These are phyloP conservation scores for Clitopilus passeckerianus DNA, from an alignment of 768 basidiomycete genomes.

Conservation along the genomic window DNA sequence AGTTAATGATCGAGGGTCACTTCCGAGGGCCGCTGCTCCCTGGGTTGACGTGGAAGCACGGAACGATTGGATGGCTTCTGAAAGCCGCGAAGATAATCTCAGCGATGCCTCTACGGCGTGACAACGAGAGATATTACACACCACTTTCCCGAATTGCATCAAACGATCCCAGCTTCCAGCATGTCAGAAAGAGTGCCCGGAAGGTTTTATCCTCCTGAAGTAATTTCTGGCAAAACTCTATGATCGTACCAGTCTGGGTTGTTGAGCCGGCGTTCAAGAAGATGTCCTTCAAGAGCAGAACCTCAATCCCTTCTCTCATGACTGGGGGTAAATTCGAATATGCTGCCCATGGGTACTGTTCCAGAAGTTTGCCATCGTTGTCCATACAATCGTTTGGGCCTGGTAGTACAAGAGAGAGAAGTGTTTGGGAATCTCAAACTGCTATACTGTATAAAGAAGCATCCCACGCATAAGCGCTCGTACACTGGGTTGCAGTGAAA, in stretches of 20 bases:
- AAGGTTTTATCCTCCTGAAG: not conserved
- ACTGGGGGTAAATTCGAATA: not conserved
- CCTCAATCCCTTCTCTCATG: not conserved
- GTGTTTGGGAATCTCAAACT: no score
- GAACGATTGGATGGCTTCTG: no score
- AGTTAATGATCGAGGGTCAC: no score
- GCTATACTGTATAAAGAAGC: no score
- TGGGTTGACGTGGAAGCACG: no score
- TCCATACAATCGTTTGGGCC: no score
- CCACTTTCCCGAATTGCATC: not conserved
- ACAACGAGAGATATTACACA: not conserved
- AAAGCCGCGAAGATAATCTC: no score
- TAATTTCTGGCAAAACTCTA: not conserved
- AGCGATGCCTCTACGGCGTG: no score
- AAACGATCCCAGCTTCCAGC: not conserved
- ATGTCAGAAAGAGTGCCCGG: not conserved
- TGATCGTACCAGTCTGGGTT: not conserved
- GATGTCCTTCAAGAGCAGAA: not conserved
- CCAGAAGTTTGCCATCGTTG: not conserved
- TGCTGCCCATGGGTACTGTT: not conserved
- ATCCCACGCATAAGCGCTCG: no score
- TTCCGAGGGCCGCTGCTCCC: no score
- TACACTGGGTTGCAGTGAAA: no score
- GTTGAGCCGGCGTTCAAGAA: not conserved
- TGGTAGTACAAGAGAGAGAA: no score